phyloP scores from a whole-genome alignment of 768 basidiomycete species.

The Phylloporus sp. region DNA sequence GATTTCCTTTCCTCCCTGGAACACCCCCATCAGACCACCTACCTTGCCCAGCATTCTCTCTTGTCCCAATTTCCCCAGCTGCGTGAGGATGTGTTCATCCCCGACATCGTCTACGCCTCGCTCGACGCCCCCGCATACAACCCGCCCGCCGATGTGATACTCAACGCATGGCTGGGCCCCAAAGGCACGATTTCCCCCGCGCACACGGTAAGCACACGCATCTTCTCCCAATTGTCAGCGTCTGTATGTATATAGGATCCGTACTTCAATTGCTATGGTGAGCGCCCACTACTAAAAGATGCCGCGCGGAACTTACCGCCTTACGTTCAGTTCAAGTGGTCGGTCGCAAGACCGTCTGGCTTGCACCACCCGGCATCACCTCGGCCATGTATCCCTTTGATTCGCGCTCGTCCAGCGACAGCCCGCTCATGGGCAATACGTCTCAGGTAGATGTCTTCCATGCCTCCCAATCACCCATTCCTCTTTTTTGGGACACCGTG shows the following conservation, averaged over 20 bases:
- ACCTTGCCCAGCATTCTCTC: constrained; percentile 90
- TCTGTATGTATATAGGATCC: constrained; percentile 61
- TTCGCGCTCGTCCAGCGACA: constrained; percentile 18
- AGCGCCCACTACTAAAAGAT: constrained; percentile 10
- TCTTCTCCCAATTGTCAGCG: background rate
- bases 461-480: constrained; percentile 30
- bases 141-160: constrained; percentile 59
- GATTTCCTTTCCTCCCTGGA: constrained; percentile 55
- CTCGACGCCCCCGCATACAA: constrained; percentile 48
- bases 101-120: constrained; percentile 81
- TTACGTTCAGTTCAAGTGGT: constrained; percentile 80
- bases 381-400: constrained; percentile 57
- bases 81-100: constrained; percentile 68
- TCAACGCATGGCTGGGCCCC: constrained; percentile 84
- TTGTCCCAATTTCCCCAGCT: constrained; percentile 80
- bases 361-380: constrained; percentile 65
- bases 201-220: constrained; percentile 62
- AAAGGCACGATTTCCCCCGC: constrained; percentile 78
- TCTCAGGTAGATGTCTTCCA: constrained; percentile 76
- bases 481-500: constrained; percentile 53
- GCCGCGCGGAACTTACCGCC: constrained; percentile 4
- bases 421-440: constrained; percentile 70
- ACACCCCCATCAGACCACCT: constrained; percentile 39
- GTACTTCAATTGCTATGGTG: constrained; percentile 88
- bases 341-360: constrained; percentile 87